Evolutionary conservation across 768 basidiomycete species (phyloP).

Genomic region (Collybia sordida): DNA sequence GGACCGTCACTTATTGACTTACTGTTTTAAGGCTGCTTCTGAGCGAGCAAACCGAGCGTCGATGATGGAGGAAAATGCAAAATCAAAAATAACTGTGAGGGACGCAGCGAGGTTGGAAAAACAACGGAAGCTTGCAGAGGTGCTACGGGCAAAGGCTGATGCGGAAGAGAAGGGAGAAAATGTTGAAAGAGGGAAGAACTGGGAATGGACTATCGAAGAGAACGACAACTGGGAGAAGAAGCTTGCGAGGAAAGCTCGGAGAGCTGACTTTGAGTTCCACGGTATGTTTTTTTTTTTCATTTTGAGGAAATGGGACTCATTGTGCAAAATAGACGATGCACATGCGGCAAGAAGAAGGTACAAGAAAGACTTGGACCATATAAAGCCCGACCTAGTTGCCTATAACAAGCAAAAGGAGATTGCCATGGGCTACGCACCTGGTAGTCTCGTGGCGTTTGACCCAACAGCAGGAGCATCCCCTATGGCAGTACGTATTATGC

Average conservation of each 20-base stretch:
- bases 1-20: neutral
- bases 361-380: constrained; percentile 85
- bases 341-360: constrained; percentile 88
- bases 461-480: constrained; percentile 43
- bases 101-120: constrained; percentile 85
- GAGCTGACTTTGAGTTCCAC: constrained; percentile 90
- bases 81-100: constrained; percentile 70
- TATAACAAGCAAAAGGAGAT: constrained; percentile 92
- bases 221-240: constrained; percentile 98
- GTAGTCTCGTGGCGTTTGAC: constrained; percentile 65
- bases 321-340: constrained; percentile 66
- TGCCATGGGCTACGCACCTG: constrained; percentile 71
- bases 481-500: constrained; percentile 23
- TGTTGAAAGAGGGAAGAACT: constrained; percentile 86
- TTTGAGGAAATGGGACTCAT: neutral
- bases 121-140: constrained; percentile 89
- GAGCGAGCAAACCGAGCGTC: constrained; percentile 83
- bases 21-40: constrained; percentile 58
- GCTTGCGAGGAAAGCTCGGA: constrained; percentile 72
- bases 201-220: constrained; percentile 95
- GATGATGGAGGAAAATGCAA: constrained; percentile 82
- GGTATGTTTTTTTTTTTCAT: constrained; percentile 42
- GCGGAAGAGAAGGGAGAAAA: constrained; percentile 94
- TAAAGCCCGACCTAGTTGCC: constrained; percentile 83
- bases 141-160: constrained; percentile 78